Base-by-base conservation (phyloP, 2,329 filamentous ascomycete species). In the Volutella citrinella region DNA sequence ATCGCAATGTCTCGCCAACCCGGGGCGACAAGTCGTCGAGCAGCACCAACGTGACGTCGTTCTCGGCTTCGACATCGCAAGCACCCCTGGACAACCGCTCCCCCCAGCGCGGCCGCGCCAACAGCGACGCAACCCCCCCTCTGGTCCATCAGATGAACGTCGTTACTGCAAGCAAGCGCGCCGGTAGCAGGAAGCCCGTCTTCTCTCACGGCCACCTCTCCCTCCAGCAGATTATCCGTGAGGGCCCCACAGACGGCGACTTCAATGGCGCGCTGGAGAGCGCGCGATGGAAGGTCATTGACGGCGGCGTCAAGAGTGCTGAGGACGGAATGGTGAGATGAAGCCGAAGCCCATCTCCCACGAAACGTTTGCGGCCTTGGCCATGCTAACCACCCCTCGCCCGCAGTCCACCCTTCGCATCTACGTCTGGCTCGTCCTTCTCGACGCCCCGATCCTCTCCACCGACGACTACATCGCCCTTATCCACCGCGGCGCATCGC, bases 381-480 rank as follows among this genome's bases (percentile, higher is more conserved):
- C 10, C 19, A 8, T 12, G 17, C 22, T 37, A 38, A 38, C 19
- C 9, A 17, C 17, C 17, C 38, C 46, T 31, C 45, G 19, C 16
- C 15, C 13, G 10, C 30, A 95, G 91, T 98, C 93, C 14, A 84
- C 89, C 27, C 71, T 93, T 43, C 84, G 93, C 54, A 94, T 97
- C 59, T 97, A 98, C 61, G 80, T 95, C 46, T 98, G 93, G 93
- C 77, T 97, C 24, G 87, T 95, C 49, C 78, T 98, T 10, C 83
- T 98, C 51, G 87, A 95, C 56, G 83, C 90, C 19, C 82, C 88
- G 7, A 80, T 95, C 26, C 70, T 96, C 44, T 76, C 82, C 27
- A 95, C 93, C 38, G 87, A 95, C 52, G 76, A 84, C 42, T 98
- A 98, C 60, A 84, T 97, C 46, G 76, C 79, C 37, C 83, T 97